Evolutionary conservation across 2,329 filamentous ascomycete genomes (phyloP).

Genomic region (Aspergillus felis): DNA sequence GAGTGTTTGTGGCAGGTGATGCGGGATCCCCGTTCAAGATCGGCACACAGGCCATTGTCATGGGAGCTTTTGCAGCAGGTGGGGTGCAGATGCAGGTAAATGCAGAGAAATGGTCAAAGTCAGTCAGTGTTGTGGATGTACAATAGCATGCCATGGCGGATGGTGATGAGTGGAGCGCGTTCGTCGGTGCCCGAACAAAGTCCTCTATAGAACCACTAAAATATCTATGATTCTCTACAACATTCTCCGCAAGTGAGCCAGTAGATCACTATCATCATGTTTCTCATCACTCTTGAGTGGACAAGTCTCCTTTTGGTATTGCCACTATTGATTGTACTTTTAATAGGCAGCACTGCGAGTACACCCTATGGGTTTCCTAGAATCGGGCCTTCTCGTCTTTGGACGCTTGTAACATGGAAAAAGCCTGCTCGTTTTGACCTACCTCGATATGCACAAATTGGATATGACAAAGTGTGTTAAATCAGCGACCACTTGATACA

Average conservation of each 20-base stretch:
- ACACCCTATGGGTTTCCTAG: background rate
- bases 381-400: background rate
- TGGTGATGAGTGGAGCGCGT: background rate
- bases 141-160: background rate
- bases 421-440: background rate
- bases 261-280: background rate
- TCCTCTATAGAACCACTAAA: background rate
- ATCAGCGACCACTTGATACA: background rate
- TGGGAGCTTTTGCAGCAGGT: constrained; percentile 1
- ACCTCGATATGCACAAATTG: background rate
- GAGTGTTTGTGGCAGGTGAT: constrained; percentile 10
- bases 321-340: background rate
- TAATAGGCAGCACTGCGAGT: background rate
- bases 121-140: background rate
- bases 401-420: background rate
- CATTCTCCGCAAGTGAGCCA: background rate
- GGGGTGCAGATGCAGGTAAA: background rate
- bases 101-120: background rate
- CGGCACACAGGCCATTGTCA: constrained; percentile 1
- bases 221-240: background rate
- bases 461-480: background rate
- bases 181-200: background rate
- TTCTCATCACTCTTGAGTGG: background rate
- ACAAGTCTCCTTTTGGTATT: background rate
- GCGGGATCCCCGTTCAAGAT: constrained; percentile 1